These are phyloP conservation scores for Gynostemma pentaphyllum DNA, from an alignment of 306 rosid species.

Conservation along the genomic window DNA sequence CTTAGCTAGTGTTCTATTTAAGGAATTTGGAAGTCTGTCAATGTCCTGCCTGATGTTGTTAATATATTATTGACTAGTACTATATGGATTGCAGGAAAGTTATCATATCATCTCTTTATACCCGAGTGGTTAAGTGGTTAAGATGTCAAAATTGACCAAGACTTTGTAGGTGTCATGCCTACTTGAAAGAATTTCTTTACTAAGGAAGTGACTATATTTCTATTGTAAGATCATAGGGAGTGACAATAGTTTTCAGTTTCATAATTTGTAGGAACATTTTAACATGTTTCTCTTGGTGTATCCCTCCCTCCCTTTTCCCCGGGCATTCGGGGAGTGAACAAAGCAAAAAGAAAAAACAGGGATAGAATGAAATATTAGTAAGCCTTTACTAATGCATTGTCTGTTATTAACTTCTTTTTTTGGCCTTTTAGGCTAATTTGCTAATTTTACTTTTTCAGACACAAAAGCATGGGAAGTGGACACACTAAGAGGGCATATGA, in stretches of 20 bases:
- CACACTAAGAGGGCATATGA: conserved; percentile 93
- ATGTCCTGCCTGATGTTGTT: not conserved
- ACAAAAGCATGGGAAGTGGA: conserved; percentile 99
- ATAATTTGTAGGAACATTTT: not conserved
- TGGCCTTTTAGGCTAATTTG: not conserved
- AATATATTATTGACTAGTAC: not conserved
- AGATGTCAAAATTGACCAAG: no score
- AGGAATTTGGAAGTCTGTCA: not conserved
- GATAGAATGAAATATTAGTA: not conserved
- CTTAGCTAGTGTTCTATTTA: not conserved
- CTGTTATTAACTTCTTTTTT: not conserved
- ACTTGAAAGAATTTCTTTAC: no score
- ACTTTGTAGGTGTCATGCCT: not conserved
- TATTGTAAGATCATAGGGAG: not conserved
- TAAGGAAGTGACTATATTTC: no score
- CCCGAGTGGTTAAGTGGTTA: not conserved
- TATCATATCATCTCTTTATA: not conserved
- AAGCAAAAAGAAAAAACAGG: not conserved
- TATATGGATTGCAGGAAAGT: not conserved
- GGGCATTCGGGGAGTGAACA: not conserved
- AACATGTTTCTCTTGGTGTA: not conserved
- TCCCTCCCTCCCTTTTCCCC: no score
- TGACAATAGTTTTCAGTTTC: not conserved
- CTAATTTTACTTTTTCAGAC: conserved; percentile 36
- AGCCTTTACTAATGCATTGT: not conserved